phyloP scores from a whole-genome alignment of 2,329 filamentous ascomycete genomes.

The Botrytis porri region DNA sequence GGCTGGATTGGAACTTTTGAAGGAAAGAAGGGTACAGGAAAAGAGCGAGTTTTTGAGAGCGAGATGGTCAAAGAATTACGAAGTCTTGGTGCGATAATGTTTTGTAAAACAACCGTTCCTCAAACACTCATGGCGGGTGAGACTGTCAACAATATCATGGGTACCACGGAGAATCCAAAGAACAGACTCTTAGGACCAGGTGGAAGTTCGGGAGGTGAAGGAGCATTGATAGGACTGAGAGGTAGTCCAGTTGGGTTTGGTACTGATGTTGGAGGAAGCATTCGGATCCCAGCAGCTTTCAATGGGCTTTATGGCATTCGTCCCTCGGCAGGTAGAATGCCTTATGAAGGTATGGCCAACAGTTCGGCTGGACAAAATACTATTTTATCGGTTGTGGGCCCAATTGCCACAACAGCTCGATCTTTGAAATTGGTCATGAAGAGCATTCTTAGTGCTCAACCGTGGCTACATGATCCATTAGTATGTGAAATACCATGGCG shows the following conservation, averaged over 20 bases:
- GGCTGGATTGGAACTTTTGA: conserved; percentile 62
- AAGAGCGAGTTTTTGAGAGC: conserved; percentile 52
- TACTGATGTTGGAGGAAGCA: conserved; percentile 37
- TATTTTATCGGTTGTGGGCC: conserved; percentile 61
- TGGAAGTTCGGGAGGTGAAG: conserved; percentile 38
- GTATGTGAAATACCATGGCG: conserved; percentile 66
- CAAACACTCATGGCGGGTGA: conserved; percentile 41
- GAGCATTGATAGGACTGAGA: conserved; percentile 36
- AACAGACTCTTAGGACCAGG: conserved; percentile 34
- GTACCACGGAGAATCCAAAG: conserved; percentile 40
- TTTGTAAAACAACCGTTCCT: conserved; percentile 43
- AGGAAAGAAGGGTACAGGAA: conserved; percentile 50
- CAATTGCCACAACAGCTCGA: conserved; percentile 54
- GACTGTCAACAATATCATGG: conserved; percentile 47
- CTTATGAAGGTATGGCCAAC: conserved; percentile 58
- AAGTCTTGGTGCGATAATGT: conserved; percentile 42
- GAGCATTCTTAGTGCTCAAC: conserved; percentile 54
- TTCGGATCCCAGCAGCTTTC: conserved; percentile 41
- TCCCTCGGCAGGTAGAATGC: conserved; percentile 40
- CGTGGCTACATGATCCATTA: conserved; percentile 65
- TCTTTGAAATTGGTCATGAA: conserved; percentile 55
- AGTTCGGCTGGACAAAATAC: conserved; percentile 58
- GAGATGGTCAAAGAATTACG: conserved; percentile 42
- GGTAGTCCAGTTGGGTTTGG: conserved; percentile 37
- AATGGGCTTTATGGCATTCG: conserved; percentile 42